Percentiles rank a stretch among this genome's conserved stretches.
Conservation (phyloP, 2,329 filamentous ascomycete genomes). For the Bipolaris zeicola region DNA sequence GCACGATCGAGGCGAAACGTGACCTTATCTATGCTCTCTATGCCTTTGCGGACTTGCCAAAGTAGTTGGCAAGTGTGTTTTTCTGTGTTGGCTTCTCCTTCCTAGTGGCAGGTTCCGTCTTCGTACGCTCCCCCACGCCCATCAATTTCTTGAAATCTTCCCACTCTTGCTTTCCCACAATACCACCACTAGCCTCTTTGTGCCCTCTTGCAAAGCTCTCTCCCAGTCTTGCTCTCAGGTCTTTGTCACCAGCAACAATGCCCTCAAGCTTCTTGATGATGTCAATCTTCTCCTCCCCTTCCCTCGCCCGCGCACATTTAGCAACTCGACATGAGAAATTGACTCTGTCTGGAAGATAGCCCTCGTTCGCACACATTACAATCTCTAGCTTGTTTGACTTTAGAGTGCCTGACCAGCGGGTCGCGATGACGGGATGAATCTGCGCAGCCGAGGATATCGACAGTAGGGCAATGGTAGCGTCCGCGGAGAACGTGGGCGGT, state of each 20-base stretch:
- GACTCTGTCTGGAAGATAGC: constrained; percentile 66
- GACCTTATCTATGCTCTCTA: background rate
- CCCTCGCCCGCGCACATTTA: constrained; percentile 58
- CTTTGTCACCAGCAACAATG: constrained; percentile 52
- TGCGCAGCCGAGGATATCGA: constrained; percentile 65
- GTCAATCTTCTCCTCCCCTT: constrained; percentile 60
- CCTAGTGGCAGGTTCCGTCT: constrained; percentile 44
- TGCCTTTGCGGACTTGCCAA: constrained; percentile 23
- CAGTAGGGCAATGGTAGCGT: constrained; percentile 67
- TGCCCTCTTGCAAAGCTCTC: constrained; percentile 70
- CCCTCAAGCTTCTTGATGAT: constrained; percentile 64
- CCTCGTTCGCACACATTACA: constrained; percentile 69
- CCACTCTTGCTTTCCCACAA: constrained; percentile 65
- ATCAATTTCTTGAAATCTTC: constrained; percentile 67
- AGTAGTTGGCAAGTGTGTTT: constrained; percentile 45
- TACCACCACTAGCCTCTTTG: constrained; percentile 70
- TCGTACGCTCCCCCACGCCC: constrained; percentile 62
- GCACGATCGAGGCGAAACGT: background rate
- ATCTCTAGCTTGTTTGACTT: constrained; percentile 65
- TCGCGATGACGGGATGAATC: constrained; percentile 70
- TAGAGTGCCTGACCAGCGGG: constrained; percentile 67
- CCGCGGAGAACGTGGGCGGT: constrained; percentile 66
- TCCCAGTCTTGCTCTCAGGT: constrained; percentile 59
- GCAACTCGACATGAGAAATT: constrained; percentile 71
- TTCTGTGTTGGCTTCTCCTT: constrained; percentile 38